Percentiles rank a stretch among this genome's conserved stretches.
phyloP scores from a whole-genome alignment of 768 basidiomycete genomes.

The Calocybe gangraenosa region DNA sequence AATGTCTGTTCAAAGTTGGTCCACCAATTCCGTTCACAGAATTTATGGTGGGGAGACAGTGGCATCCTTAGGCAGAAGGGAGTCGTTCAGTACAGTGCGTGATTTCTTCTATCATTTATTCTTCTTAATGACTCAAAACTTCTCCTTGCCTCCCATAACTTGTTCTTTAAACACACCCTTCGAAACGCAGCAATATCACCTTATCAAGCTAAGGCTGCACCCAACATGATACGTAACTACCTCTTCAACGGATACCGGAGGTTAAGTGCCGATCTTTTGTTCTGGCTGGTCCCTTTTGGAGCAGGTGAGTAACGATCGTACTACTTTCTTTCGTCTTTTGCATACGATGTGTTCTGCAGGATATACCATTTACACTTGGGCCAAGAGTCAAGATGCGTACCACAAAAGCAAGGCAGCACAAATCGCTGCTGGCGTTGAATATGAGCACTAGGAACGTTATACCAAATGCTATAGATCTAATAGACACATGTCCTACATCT shows the following conservation, averaged over 20 bases:
- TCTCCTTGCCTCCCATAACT: no score
- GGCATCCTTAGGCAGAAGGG: constrained; percentile 67
- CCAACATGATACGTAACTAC: constrained; percentile 68
- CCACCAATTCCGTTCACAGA: constrained; percentile 36
- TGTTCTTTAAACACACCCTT: no score
- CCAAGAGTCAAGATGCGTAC: constrained; percentile 60
- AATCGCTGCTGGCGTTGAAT: constrained; percentile 31
- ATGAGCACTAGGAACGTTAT: not conserved
- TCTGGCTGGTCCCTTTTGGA: constrained; percentile 75
- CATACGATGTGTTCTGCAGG: constrained; percentile 37
- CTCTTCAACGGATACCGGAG: constrained; percentile 86
- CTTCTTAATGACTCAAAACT: no score
- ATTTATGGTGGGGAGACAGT: constrained; percentile 87
- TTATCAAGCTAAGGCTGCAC: constrained; percentile 69
- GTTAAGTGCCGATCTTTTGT: constrained; percentile 66
- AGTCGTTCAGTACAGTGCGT: constrained; percentile 78
- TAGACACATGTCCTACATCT: no score
- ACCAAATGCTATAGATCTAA: no score
- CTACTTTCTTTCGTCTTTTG: not conserved
- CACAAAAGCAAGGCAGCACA: constrained; percentile 83
- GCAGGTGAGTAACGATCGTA: constrained; percentile 66
- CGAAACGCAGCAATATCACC: constrained; percentile 70
- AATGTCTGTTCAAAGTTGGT: no score
- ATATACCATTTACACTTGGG: constrained; percentile 78
- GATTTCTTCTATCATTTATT: no score